Evolutionary conservation across 2,329 filamentous ascomycete species (phyloP).

Genomic region (Aureobasidium mangrovei): DNA sequence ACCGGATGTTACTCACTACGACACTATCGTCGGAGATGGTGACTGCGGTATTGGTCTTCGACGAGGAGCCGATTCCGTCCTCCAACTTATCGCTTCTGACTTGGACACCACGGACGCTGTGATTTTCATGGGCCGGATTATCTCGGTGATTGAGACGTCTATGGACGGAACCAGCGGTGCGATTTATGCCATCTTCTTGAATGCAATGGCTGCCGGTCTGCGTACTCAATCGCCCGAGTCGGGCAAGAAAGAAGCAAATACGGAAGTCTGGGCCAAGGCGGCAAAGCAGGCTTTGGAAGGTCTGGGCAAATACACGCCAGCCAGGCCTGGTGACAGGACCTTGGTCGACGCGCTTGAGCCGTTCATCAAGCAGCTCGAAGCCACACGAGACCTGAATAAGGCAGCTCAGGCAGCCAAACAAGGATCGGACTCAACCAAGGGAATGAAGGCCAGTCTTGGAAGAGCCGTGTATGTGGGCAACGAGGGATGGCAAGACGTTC

Average conservation of each 20-base stretch:
- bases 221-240: constrained; percentile 42
- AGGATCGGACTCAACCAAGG: constrained; percentile 77
- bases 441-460: constrained; percentile 84
- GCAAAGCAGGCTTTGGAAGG: constrained; percentile 62
- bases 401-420: constrained; percentile 67
- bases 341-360: constrained; percentile 83
- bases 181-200: constrained; percentile 81
- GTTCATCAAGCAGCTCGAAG: constrained; percentile 64
- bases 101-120: constrained; percentile 48
- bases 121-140: constrained; percentile 51
- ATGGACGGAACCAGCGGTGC: constrained; percentile 74
- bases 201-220: constrained; percentile 66
- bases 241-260: constrained; percentile 26
- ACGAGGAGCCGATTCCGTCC: constrained; percentile 65
- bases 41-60: constrained; percentile 83
- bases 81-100: constrained; percentile 31
- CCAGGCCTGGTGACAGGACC: constrained; percentile 79
- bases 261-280: constrained; percentile 54
- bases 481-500: constrained; percentile 61
- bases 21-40: constrained; percentile 80
- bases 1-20: constrained; percentile 56
- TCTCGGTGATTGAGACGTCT: constrained; percentile 54
- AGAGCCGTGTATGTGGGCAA: constrained; percentile 75
- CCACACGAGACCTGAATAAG: constrained; percentile 56
- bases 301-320: constrained; percentile 78